Percentiles rank a stretch among this genome's conserved stretches.
Evolutionary conservation across 345 rosid genomes (phyloP).

Genomic region (Erodium maritimum): DNA sequence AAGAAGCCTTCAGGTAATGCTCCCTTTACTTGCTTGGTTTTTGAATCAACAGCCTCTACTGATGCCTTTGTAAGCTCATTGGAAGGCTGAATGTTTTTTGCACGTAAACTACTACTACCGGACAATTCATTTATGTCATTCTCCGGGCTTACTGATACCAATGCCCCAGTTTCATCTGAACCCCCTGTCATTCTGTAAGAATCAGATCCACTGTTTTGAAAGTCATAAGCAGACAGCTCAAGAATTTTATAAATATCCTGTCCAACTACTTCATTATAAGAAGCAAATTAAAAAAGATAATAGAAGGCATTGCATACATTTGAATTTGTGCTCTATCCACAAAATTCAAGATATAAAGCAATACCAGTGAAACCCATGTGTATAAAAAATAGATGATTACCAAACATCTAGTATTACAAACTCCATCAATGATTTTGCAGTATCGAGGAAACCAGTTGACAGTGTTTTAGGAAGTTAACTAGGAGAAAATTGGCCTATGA

Average conservation of each 20-base stretch:
- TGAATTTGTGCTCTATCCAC: background rate
- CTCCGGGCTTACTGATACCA: conserved; percentile 6
- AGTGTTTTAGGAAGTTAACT: background rate
- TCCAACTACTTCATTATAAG: no score
- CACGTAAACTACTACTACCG: no score
- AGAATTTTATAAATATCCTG: no score
- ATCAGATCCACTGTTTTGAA: background rate
- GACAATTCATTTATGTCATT: conserved; percentile 4
- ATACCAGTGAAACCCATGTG: background rate
- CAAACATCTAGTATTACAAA: background rate
- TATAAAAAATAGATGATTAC: background rate
- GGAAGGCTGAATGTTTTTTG: conserved; percentile 19
- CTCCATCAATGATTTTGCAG: background rate
- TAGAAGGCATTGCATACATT: background rate
- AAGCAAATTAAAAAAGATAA: no score
- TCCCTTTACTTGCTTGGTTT: no score
- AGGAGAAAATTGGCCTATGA: no score
- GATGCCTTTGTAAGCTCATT: conserved; percentile 14
- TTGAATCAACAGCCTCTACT: no score
- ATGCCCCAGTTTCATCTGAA: conserved; percentile 8
- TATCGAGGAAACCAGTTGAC: background rate
- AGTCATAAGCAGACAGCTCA: background rate
- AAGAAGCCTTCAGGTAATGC: conserved; percentile 50
- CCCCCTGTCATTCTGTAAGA: conserved; percentile 1
- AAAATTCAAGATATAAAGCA: background rate